Conservation (phyloP, 2,329 filamentous ascomycete species). For the Monosporascus sp. region DNA sequence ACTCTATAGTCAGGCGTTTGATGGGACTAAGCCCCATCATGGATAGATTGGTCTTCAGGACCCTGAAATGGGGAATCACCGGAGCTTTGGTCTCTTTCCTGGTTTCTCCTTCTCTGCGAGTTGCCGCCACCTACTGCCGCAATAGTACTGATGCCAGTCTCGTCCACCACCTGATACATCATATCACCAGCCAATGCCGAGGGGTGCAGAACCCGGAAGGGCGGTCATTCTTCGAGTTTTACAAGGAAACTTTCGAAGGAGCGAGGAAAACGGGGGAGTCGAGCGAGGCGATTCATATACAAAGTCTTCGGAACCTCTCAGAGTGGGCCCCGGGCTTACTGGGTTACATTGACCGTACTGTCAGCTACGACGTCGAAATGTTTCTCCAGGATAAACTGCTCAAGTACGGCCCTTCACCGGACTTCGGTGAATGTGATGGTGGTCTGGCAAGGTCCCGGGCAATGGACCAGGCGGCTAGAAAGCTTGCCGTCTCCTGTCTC, state of each 20-base stretch:
- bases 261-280: slow-evolving; percentile 24
- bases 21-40: slow-evolving; percentile 47
- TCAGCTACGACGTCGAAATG: slow-evolving; percentile 37
- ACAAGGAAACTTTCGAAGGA: slow-evolving; percentile 29
- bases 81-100: slow-evolving; percentile 42
- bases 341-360: slow-evolving; percentile 38
- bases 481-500: slow-evolving; percentile 42
- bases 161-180: slow-evolving; percentile 35
- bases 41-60: slow-evolving; percentile 47
- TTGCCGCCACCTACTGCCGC: slow-evolving; percentile 49
- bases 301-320: slow-evolving; percentile 29
- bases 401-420: slow-evolving; percentile 23
- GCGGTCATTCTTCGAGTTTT: slow-evolving; percentile 43
- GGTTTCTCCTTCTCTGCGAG: slow-evolving; percentile 54
- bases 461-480: slow-evolving; percentile 31
- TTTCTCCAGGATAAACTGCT: slow-evolving; percentile 44
- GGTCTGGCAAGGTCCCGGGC: slow-evolving; percentile 25
- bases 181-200: slow-evolving; percentile 40
- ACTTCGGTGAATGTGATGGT: slow-evolving; percentile 25
- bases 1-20: slow-evolving; percentile 53
- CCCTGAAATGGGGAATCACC: slow-evolving; percentile 50
- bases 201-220: slow-evolving; percentile 44
- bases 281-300: slow-evolving; percentile 23
- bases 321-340: slow-evolving; percentile 50
- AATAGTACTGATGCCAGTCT: slow-evolving; percentile 29